Percentiles rank a stretch among this genome's conserved stretches.
These are phyloP conservation scores for Punctularia strigosozonata DNA, from an alignment of 768 basidiomycete species.

Conservation along the genomic window DNA sequence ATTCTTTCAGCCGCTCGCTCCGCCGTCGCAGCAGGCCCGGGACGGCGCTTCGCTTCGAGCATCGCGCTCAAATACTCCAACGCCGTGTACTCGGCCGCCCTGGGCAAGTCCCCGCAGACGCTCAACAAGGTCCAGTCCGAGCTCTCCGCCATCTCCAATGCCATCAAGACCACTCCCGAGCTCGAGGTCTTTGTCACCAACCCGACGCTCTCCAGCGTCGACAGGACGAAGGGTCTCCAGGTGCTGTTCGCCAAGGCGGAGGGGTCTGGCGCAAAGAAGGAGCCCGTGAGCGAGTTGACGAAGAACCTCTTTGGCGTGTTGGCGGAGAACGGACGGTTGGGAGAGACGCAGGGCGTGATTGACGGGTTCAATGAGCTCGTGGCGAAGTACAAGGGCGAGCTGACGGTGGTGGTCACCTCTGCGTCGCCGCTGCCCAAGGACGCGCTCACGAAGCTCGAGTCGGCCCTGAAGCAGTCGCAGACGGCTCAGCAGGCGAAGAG, in stretches of 20 bases:
- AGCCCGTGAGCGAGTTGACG: slow-evolving; percentile 71
- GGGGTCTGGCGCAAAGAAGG: slow-evolving; percentile 52
- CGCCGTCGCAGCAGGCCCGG: slow-evolving; percentile 34
- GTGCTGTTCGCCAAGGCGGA: slow-evolving; percentile 59
- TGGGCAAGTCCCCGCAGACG: slow-evolving; percentile 70
- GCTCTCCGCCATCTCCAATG: slow-evolving; percentile 55
- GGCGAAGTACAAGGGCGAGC: slow-evolving; percentile 81
- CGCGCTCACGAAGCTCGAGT: slow-evolving; percentile 66
- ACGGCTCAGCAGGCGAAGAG: slow-evolving; percentile 79
- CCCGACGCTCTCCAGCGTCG: slow-evolving; percentile 79
- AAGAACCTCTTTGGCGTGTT: slow-evolving; percentile 87
- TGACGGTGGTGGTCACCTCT: slow-evolving; percentile 87
- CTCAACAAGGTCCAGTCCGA: slow-evolving; percentile 84
- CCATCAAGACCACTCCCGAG: slow-evolving; percentile 56
- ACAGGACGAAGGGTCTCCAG: slow-evolving; percentile 58
- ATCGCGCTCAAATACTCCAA: slow-evolving; percentile 81
- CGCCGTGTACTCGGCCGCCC: slow-evolving; percentile 70
- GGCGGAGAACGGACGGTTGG: slow-evolving; percentile 86
- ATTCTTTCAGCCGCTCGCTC: slow-evolving; percentile 45
- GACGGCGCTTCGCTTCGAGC: slow-evolving; percentile 62
- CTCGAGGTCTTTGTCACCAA: slow-evolving; percentile 69
- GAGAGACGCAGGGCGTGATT: slow-evolving; percentile 76
- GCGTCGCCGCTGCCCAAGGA: slow-evolving; percentile 73
- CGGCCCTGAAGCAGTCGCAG: slow-evolving; percentile 76
- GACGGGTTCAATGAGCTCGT: slow-evolving; percentile 88